Evolutionary conservation across 2,329 filamentous ascomycete species (phyloP).

Genomic region (Magnaporthiopsis rhizophila): DNA sequence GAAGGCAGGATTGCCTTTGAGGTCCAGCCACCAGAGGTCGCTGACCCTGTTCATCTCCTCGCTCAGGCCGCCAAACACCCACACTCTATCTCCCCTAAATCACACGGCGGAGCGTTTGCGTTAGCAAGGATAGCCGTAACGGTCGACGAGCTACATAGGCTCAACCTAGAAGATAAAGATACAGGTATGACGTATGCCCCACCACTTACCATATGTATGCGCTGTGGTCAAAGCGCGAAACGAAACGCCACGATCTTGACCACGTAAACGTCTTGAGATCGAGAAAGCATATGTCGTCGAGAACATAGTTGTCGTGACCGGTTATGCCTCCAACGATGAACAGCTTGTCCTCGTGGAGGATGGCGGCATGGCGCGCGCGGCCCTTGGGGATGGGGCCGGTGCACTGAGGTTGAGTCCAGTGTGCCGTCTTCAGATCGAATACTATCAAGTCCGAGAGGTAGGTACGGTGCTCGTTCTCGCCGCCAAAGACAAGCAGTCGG

Average conservation of each 20-base stretch:
- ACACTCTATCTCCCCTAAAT: constrained; percentile 65
- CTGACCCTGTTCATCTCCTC: constrained; percentile 96
- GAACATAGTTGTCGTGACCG: constrained; percentile 80
- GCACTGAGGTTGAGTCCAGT: constrained; percentile 90
- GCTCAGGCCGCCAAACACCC: constrained; percentile 92
- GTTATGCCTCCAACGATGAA: constrained; percentile 96
- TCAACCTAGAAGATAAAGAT: not conserved
- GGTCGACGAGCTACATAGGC: too few relatives aligned
- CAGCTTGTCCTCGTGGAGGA: constrained; percentile 91
- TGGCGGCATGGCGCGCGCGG: constrained; percentile 84
- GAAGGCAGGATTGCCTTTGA: constrained; percentile 83
- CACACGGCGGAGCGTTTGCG: too few relatives aligned
- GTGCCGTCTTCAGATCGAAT: constrained; percentile 86
- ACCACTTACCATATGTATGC: constrained; percentile 69
- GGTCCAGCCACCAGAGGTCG: constrained; percentile 94
- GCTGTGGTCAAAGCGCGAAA: constrained; percentile 88
- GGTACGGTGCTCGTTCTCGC: constrained; percentile 94
- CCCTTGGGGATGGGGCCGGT: constrained; percentile 80
- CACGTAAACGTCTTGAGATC: constrained; percentile 97
- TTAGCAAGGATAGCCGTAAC: not conserved
- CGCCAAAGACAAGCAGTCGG: constrained; percentile 94
- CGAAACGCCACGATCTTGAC: constrained; percentile 94
- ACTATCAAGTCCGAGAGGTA: constrained; percentile 95
- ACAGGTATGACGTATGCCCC: not conserved
- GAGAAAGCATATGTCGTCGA: constrained; percentile 94